Base-by-base conservation (phyloP, 1,284 basidiomycete genomes). In the Cutaneotrichosporon sp. region DNA sequence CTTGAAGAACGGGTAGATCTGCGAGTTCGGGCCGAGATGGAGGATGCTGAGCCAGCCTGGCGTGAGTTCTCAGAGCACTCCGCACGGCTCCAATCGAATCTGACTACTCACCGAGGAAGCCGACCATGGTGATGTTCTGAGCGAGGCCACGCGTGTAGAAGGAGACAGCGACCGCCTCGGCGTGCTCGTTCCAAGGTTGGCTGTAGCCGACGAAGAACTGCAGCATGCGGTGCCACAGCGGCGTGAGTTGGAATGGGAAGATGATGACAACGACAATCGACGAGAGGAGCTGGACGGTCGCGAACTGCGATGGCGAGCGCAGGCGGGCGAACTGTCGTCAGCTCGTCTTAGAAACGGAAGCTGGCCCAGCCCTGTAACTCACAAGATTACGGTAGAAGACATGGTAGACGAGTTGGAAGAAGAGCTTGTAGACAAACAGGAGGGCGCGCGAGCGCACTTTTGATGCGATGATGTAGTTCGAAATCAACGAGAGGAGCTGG, bases 1-100 rank as follows among this genome's bases (percentile, higher is more conserved):
- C 18, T 79, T 73, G 72, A 85, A 85, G 76, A 84, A 85, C 2
- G 84, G 84, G 69, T 85, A 85, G 51, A 85, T 79, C 18, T 79
- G 78, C 10, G 72, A 68, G 66, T 85, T 85, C 1, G 81, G 79
- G 0, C 84, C 84, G 65, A 83, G 84, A 67, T 85, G 84, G 1
- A 85, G 72, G 56, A 83, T 82, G 10, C 74, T 76, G 22, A 82
- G 68, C 80, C 79, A 80, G 10, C 78, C 77, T 78, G 56, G 1
- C n/a, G 57, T 49, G 31, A 56, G 57, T 31, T 36, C 43, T 14
- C n/a, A n/a, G n/a, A n/a, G n/a, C n/a, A n/a, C n/a, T n/a, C n/a
- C n/a, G n/a, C n/a, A n/a, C n/a, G n/a, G n/a, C n/a, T n/a, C n/a
- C n/a, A n/a, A n/a, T n/a, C n/a, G n/a, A n/a, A n/a, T n/a, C n/a